Evolutionary conservation across 164 flowering plant genomes (phyloP).

Genomic region (Berberis thunbergii): DNA sequence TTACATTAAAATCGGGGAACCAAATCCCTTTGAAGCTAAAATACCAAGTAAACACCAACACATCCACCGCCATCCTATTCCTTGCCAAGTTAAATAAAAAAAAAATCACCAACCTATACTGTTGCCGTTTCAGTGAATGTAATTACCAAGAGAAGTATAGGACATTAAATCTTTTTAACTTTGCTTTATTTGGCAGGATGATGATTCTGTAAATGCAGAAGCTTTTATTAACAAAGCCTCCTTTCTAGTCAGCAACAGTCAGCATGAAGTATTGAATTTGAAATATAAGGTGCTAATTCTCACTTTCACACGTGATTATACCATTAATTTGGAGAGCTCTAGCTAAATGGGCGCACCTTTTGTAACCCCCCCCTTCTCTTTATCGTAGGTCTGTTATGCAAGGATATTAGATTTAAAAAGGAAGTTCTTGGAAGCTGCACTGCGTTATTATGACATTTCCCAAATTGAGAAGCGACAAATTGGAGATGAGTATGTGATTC

Average conservation of each 20-base stretch:
- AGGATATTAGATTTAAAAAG: conserved; percentile 90
- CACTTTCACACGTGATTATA: too few relatives aligned
- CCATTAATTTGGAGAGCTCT: too few relatives aligned
- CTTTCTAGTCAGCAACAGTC: conserved; percentile 87
- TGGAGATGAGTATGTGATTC: conserved; percentile 82
- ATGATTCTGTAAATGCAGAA: conserved; percentile 97
- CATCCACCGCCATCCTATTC: too few relatives aligned
- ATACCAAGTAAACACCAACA: too few relatives aligned
- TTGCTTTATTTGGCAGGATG: conserved; percentile 56
- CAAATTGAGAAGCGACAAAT: conserved; percentile 93
- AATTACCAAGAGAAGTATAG: neutral
- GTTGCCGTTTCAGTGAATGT: too few relatives aligned
- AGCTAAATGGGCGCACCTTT: too few relatives aligned
- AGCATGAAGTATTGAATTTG: conserved; percentile 80
- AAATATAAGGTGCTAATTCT: conserved; percentile 66
- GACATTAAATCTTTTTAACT: neutral
- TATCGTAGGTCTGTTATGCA: conserved; percentile 82
- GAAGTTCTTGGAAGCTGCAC: conserved; percentile 97
- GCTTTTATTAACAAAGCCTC: conserved; percentile 93
- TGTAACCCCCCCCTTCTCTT: neutral
- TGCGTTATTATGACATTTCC: conserved; percentile 93
- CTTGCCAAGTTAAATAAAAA: too few relatives aligned
- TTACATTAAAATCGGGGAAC: too few relatives aligned
- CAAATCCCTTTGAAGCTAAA: too few relatives aligned
- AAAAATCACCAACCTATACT: too few relatives aligned